Conservation (phyloP, 768 basidiomycete genomes). For the Multifurca ochricompacta region DNA sequence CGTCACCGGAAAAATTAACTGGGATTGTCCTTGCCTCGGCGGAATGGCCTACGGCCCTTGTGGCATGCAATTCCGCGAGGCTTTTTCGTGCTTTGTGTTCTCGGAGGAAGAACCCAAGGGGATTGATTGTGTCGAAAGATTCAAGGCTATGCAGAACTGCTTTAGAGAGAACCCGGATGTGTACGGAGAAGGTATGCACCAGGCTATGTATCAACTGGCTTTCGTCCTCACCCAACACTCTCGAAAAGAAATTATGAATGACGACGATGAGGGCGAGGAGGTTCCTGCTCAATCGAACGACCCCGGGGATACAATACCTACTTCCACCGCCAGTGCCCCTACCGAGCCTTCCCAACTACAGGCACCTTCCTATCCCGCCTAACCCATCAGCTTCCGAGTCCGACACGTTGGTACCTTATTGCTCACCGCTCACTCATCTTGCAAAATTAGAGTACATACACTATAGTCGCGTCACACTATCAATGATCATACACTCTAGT, state of each 20-base stretch:
- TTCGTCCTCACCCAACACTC: not conserved
- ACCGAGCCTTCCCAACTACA: not conserved
- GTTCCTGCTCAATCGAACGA: not conserved
- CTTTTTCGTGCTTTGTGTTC: slow-evolving; percentile 94
- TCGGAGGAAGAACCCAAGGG: slow-evolving; percentile 96
- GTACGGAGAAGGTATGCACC: slow-evolving; percentile 80
- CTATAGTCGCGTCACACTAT: slow-evolving; percentile 6
- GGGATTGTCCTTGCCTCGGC: slow-evolving; percentile 98
- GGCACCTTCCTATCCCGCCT: not conserved
- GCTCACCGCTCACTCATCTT: slow-evolving; percentile 19
- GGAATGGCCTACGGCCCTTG: slow-evolving; percentile 99
- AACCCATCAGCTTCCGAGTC: not conserved
- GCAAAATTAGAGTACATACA: slow-evolving; percentile 19
- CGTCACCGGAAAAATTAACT: slow-evolving; percentile 98
- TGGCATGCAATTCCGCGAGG: slow-evolving; percentile 85
- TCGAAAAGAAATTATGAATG: slow-evolving; percentile 16
- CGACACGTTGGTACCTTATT: slow-evolving; percentile 9
- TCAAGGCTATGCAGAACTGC: slow-evolving; percentile 96
- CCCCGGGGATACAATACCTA: not conserved
- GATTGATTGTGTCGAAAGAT: slow-evolving; percentile 95
- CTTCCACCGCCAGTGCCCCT: not conserved
- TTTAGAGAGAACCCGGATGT: slow-evolving; percentile 93
- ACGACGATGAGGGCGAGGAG: slow-evolving; percentile 18
- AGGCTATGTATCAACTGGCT: slow-evolving; percentile 3
- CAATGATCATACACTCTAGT: not conserved